Base-by-base conservation (phyloP, 2,329 filamentous ascomycete genomes). In the Bertia moriformis region DNA sequence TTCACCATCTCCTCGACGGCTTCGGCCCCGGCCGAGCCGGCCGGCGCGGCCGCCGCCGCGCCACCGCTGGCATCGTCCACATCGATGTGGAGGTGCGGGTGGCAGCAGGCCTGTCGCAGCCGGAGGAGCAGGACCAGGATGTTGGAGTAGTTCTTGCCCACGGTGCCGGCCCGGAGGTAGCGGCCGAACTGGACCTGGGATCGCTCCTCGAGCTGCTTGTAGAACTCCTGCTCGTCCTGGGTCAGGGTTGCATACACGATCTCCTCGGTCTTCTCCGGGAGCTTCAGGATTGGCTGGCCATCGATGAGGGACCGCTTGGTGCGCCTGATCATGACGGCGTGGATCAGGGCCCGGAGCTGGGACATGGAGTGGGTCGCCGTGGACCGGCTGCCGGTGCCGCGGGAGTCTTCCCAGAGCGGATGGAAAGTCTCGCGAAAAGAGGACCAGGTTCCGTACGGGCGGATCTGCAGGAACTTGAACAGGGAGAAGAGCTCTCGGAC, bases 251-350 rank as follows among this genome's bases (percentile, higher is more conserved):
- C 77, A 46, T 82, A 66, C 2, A 73, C 64, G 18, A 72, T 59
- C 39, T 73, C 65, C 13, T 76, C 75, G 2, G 67, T 68, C 51
- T 85, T 82, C 7, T 71, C 64, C 0, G 81, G 82, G 4, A 89
- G 63, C 14, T 64, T 61, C 36, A 88, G 63, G 41, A 89, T 84
- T 0, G 83, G 83, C 47, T 83, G 71, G 4, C 86, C 87, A 51
- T 94, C 79, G 40, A 93, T 78, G 44, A 71, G 61, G 0, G 85
- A 86, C 24, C 73, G 68, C 58, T 94, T 94, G 41, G 78, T 88
- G 15, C 88, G 79, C 19, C 87, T 80, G 38, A 94, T 67, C 60
- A 93, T 79, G 37, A 88, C 76, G 1, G 83, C 81, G 49, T 84
- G 86, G 27, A 93, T 69, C 4, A 94, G 58, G 4, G 75, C 74